Evolutionary conservation across 495 filamentous ascomycete genomes (phyloP), one percentile per base, ranked within the genome.

Genomic region (Neurospora sp.): DNA sequence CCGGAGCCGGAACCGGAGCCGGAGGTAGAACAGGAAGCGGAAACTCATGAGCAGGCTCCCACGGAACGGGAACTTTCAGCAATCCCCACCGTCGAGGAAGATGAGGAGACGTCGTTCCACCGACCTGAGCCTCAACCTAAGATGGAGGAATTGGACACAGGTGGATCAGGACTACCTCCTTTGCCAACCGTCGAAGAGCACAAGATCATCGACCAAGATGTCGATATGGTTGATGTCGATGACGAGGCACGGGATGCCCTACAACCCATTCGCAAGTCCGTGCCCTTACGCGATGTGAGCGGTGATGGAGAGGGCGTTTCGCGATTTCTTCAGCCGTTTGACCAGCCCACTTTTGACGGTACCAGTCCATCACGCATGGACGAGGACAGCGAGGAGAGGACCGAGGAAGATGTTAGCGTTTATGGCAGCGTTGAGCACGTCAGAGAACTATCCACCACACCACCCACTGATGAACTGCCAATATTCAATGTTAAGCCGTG

Each of bases 331-430:
- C 73, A 31, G 8, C 59, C 69, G 1, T 77, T 75, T 69, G 72
- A 61, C 14, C 74, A 70, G 16, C 18, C 76, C 76, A 39, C 71
- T 71, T 75, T 70, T 8, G 73, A 18, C 6, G 40, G 68, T 8
- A 74, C 61, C 35, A 77, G 53, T 39, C 73, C 75, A 35, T 79
- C 76, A 12, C 59, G 69, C 8, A 72, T 72, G 44, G 79, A 76
- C 10, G 83, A 82, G 45, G 83, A 83, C 35, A 85, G 85, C 44
- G 85, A 86, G 39, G 82, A 84, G 69, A 87, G 89, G 69, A 85
- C 91, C 31, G 90, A 93, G 79, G 88, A 88, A 70, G 82, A 86
- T 53, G 91, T 87, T 71, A 85, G 84, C 70, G 82, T 85, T 73
- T 87, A 87, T 73, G 86, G 88, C 69, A 82, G 80, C n/a, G 77